Evolutionary conservation across 2,329 filamentous ascomycete species (phyloP), one percentile per base, ranked within the genome.

Genomic region (Cytospora paraplurivora): DNA sequence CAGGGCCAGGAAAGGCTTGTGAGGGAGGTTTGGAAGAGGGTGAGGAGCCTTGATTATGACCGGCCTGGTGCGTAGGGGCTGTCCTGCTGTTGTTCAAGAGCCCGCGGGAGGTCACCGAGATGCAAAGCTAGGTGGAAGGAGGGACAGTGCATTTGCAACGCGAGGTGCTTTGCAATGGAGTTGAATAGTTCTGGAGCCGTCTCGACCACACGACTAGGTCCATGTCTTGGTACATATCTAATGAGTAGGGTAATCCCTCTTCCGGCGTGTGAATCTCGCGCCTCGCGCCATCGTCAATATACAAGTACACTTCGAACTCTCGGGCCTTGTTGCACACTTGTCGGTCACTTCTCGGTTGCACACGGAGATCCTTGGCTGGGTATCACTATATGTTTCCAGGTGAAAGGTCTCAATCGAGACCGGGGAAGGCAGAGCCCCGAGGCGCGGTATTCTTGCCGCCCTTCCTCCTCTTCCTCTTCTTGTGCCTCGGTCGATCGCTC

Each of bases 11-110:
- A 92, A 68, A 79, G 90, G 64, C 84, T 88, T 0, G 88, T 91
- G 1, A 79, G 89, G 51, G 89, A 91, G 70, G 87, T 90, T 1
- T 93, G 90, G 90, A 83, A 82, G 67, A 80, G 90, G 38, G 89
- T 92, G 7, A 78, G 83, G 57, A 76, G 80, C 13, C 75, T 93
- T 61, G 86, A 91, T 69, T 93, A 92, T 71, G 76, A 78, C 32
- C 80, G 90, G 21, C 89, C 88, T 1, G 88, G 88, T 1, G 82
- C 78, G 58, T 85, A 59, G 69, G 34, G 53, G 34, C 19, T 41
- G 54, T 33, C 8, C 19, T 3, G 32, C 34, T 38, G 52, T 7
- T 37, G 17, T 12, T 37, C 3, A 5, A 27, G 19, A 34, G 32
- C 27, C 27, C 27, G 27, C 27, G 27, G 27, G 27, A 27, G 27